Base-by-base conservation (phyloP, 2,329 filamentous ascomycete genomes). In the Aspergillus niger region DNA sequence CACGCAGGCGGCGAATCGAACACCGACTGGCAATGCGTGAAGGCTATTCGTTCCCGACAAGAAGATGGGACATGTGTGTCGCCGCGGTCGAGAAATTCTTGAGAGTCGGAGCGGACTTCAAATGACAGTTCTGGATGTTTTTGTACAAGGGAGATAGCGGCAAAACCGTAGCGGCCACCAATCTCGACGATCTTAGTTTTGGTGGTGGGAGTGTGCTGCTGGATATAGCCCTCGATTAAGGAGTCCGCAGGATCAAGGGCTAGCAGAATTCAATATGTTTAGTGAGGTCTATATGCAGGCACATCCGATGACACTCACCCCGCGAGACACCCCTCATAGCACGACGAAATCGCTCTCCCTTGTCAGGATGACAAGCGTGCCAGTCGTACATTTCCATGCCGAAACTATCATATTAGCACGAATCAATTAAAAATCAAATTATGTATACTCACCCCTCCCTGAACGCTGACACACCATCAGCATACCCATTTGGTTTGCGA, bases 351-450 rank as follows among this genome's bases (percentile, higher is more conserved):
- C 52, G 52, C 1, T 55, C 52, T n/a, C 52, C 52, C 20, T 55
- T 55, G 24, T 44, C 52, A 11, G 38, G 38, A 13, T 55, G 22
- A n/a, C 6, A 24, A 4, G 20, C 36, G 28, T 55, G 52, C 52
- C 52, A 55, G 24, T 55, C 24, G n/a, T 55, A 55, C 52, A 55
- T 55, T 3, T 55, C 52, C 52, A 55, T 43, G n/a, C 38, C 52
- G 3, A 38, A 55, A 11, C 52, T 55, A 51, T 7, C 1, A 3
- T 2, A 3, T 55, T 2, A 55, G 38, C 38, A 13, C 26, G 0
- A 15, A 8, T 7, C 11, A 0, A 32, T 24, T 7, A 17, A 11
- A 5, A 36, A 6, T 36, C 0, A 0, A 15, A n/a, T 8, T 4
- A 24, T 1, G 3, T 11, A 0, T 17, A 43, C 3, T 3, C 28